Evolutionary conservation across 2,329 filamentous ascomycete species (phyloP).

Genomic region (Talaromyces sp.): DNA sequence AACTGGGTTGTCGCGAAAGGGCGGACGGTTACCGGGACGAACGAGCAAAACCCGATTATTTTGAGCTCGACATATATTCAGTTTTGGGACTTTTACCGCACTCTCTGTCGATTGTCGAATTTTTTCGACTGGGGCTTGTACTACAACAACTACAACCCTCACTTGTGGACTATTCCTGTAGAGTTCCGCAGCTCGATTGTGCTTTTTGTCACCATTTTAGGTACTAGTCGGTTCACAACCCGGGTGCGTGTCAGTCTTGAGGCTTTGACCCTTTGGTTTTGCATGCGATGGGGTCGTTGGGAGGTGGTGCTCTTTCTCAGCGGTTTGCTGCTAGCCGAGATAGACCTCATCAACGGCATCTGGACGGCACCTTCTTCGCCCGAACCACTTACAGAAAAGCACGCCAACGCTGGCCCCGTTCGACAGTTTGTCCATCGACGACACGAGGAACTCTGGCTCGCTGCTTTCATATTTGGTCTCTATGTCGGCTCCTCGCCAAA

Average conservation of each 20-base stretch:
- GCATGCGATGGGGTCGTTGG: conserved; percentile 40
- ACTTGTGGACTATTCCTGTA: conserved; percentile 45
- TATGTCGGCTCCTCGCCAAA: conserved; percentile 42
- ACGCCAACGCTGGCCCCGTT: conserved; percentile 11
- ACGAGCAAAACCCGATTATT: conserved; percentile 41
- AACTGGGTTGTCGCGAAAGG: conserved; percentile 31
- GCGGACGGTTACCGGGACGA: conserved; percentile 34
- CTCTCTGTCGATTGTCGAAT: conserved; percentile 31
- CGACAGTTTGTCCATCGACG: conserved; percentile 19
- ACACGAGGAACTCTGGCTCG: conserved; percentile 31
- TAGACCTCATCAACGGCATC: conserved; percentile 36
- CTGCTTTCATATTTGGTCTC: conserved; percentile 35
- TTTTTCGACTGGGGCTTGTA: conserved; percentile 36
- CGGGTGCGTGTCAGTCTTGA: conserved; percentile 31
- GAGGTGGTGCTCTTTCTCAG: conserved; percentile 39
- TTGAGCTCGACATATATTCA: conserved; percentile 29
- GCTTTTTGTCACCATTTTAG: conserved; percentile 39
- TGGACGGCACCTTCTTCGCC: conserved; percentile 24
- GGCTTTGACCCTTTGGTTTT: conserved; percentile 32
- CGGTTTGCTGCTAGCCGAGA: conserved; percentile 41
- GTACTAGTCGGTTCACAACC: conserved; percentile 32
- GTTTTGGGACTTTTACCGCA: conserved; percentile 32
- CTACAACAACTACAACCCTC: conserved; percentile 43
- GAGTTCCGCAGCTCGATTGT: conserved; percentile 44
- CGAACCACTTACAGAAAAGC: conserved; percentile 26